A percentile compares a stretch with the other conserved stretches of the same genome.
Conservation (phyloP, 768 basidiomycete species). For the Leccinum aurantiacum region DNA sequence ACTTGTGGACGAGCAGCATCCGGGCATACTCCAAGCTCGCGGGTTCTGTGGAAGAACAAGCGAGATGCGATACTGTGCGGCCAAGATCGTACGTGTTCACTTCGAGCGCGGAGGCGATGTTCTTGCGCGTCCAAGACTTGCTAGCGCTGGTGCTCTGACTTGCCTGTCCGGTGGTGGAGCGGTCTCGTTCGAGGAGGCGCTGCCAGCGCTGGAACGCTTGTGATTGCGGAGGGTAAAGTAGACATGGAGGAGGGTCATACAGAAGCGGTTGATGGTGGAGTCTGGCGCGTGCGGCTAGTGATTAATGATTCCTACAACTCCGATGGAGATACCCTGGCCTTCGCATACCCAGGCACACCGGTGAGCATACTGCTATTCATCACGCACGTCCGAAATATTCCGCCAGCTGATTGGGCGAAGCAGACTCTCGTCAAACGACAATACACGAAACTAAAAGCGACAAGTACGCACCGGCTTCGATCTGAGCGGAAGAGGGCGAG, state of each 20-base stretch:
- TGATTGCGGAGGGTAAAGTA: slow-evolving; percentile 69
- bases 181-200: slow-evolving; percentile 52
- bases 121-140: slow-evolving; percentile 57
- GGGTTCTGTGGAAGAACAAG: slow-evolving; percentile 61
- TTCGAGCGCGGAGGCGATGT: slow-evolving; percentile 42
- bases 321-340: too few species aligned
- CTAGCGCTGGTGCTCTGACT: slow-evolving; percentile 47
- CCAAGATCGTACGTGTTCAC: slow-evolving; percentile 78
- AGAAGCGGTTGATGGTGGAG: too few species aligned
- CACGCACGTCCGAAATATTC: too few species aligned
- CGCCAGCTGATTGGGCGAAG: too few species aligned
- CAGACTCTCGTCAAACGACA: too few species aligned
- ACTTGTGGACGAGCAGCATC: slow-evolving; percentile 71
- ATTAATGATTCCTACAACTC: too few species aligned
- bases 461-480: too few species aligned
- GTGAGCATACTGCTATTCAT: too few species aligned
- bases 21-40: slow-evolving; percentile 74
- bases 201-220: slow-evolving; percentile 64
- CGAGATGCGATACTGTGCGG: slow-evolving; percentile 79
- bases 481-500: too few species aligned
- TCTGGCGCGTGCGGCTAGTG: too few species aligned
- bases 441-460: too few species aligned
- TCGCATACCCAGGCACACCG: too few species aligned
- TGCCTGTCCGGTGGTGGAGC: slow-evolving; percentile 32
- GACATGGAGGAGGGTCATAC: slow-evolving; percentile 79